Conservation (phyloP, 1,139 yeast species). For the Yamadazyma pseudoaaseri region DNA sequence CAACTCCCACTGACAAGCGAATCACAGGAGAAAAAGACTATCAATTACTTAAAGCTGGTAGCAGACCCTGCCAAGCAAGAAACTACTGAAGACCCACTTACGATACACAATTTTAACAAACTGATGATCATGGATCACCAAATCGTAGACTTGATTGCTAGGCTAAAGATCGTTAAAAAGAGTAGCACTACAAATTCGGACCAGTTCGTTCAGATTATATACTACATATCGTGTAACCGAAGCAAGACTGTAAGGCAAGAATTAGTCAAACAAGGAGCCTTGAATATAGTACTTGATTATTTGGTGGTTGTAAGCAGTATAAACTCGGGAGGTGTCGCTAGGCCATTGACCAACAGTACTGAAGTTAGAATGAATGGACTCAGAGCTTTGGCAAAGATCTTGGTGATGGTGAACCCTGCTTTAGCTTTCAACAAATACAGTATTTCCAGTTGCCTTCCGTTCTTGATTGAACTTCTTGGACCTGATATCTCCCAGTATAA, state of each 20-base stretch:
- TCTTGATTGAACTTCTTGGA: constrained; percentile 46
- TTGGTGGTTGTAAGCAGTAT: constrained; percentile 33
- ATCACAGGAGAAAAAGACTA: constrained; percentile 16
- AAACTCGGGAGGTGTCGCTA: constrained; percentile 16
- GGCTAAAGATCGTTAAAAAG: constrained; percentile 21
- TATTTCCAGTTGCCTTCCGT: constrained; percentile 42
- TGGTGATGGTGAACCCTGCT: constrained; percentile 41
- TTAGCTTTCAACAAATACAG: constrained; percentile 42
- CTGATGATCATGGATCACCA: constrained; percentile 26
- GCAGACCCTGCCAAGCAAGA: constrained; percentile 25
- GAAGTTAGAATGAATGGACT: constrained; percentile 28
- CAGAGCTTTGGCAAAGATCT: constrained; percentile 41
- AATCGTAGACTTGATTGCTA: constrained; percentile 25
- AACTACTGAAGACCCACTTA: constrained; percentile 22
- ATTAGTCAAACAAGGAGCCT: constrained; percentile 47
- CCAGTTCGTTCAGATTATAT: constrained; percentile 24
- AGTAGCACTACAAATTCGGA: constrained; percentile 7
- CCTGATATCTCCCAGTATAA: constrained; percentile 26
- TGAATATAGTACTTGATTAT: constrained; percentile 36
- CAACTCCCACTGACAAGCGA: constrained; percentile 22
- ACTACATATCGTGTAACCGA: constrained; percentile 26
- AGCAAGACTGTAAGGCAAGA: constrained; percentile 27
- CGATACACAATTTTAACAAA: constrained; percentile 31
- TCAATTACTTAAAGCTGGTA: constrained; percentile 33
- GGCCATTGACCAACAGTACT: constrained; percentile 17